Evolutionary conservation across 257 asterid species (phyloP).

Genomic region (Fraxinus quadrangulata): DNA sequence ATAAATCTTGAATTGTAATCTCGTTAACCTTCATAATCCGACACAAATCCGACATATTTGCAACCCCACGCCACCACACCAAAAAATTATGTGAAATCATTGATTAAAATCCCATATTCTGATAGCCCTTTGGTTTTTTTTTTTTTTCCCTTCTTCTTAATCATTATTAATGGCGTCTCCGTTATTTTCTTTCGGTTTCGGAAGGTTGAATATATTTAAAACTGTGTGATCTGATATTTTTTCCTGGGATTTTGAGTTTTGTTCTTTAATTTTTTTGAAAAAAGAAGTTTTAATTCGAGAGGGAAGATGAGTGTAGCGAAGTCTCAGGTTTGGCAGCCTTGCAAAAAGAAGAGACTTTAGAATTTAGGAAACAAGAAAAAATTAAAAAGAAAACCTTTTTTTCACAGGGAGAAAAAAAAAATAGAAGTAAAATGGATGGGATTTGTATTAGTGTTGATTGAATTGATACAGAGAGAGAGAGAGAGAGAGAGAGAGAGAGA

Average conservation of each 20-base stretch:
- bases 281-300: too few relatives aligned
- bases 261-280: background rate
- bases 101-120: background rate
- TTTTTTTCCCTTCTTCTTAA: constrained; percentile 7
- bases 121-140: background rate
- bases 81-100: constrained; percentile 6
- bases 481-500: background rate
- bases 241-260: background rate
- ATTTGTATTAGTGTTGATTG: constrained; percentile 21
- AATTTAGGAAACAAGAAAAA: background rate
- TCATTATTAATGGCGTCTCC: constrained; percentile 26
- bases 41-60: constrained; percentile 14
- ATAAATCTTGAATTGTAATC: too few relatives aligned
- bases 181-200: constrained; percentile 25
- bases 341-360: constrained; percentile 60
- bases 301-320: constrained; percentile 43
- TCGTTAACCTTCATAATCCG: constrained; percentile 5
- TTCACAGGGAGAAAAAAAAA: background rate
- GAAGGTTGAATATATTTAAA: background rate
- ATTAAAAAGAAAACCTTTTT: background rate
- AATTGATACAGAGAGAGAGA: background rate
- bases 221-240: background rate
- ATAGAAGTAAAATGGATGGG: constrained; percentile 29
- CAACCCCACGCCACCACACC: constrained; percentile 18
- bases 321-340: constrained; percentile 77